Evolutionary conservation across 148 eudicot species (phyloP), one percentile per base, ranked within the genome.

Genomic region (Silene uniflora): DNA sequence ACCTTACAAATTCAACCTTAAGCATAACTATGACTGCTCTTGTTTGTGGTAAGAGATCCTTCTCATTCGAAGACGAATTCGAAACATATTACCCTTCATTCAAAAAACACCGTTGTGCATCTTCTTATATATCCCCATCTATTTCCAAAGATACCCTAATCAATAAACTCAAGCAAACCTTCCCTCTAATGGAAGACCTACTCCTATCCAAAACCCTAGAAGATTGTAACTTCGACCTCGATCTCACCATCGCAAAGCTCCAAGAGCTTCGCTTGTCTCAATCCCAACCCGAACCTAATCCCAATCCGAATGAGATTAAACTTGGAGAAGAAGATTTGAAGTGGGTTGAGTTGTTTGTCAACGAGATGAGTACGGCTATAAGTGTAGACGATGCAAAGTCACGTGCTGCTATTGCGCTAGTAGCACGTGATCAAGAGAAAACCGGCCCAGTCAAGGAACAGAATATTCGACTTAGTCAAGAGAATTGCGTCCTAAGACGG

Each of bases 171-270:
- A n/a, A n/a, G n/a, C n/a, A n/a, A n/a, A n/a, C n/a, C n/a, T n/a
- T n/a, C n/a, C 56, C 72, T n/a, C 56, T 68, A 8, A 68, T 68
- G 72, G 72, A 44, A 25, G 21, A 13, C 17, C 72, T 10, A 9
- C n/a, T 19, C 27, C 27, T 68, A 10, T 56, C 10, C 72, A 21
- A 46, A 68, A 44, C 72, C 56, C 72, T 68, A 0, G 72, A 44
- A 44, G 72, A 68, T 10, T 68, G 72, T 56, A 68, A 44, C 22
- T n/a, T n/a, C n/a, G n/a, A n/a, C n/a, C n/a, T n/a, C n/a, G n/a
- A n/a, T n/a, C n/a, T n/a, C n/a, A n/a, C 44, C 56, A 21, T 46
- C 56, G 21, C 11, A 14, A 68, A 19, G 27, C 72, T 68, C 25
- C 25, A 21, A 11, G 27, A 44, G 14, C 27, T 67, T 3, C 39